Evolutionary conservation across 1,284 basidiomycete genomes (phyloP), one percentile per base, ranked within the genome.

Genomic region (Ganoderma multipileum): DNA sequence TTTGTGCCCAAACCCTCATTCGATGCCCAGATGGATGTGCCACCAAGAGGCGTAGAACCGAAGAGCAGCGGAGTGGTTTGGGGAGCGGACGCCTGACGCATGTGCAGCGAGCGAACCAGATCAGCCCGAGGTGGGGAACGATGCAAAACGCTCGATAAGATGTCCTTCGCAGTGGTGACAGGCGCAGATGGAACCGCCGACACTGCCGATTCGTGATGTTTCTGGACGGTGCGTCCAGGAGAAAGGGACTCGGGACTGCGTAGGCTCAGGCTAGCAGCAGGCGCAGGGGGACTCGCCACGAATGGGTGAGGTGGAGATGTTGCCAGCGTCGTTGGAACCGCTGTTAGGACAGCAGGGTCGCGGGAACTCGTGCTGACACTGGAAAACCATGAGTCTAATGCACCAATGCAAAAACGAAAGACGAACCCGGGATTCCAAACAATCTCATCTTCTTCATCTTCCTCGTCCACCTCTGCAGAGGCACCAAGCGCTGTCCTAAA

Each of bases 401-500:
- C 30, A 57, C 28, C 30, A 8, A 7, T 47, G 20, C 44, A 26
- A n/a, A 47, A 28, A 12, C 14, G 23, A 18, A 23, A 55, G 12
- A 69, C 80, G 47, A 67, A 89, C 89, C 87, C 85, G 55, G 86
- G 88, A 76, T 89, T 82, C 84, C 85, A 92, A 47, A 93, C 85
- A 71, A 90, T 90, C 74, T 89, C 83, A 11, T 86, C 83, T n/a
- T 89, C 86, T 2, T 89, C 87, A 28, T 86, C 85, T 61, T 82
- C 86, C n/a, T 86, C 84, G 11, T 81, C 78, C 33, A 81, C 81
- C 55, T 80, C 81, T 0, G 79, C 79, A 8, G 83, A 79, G 28
- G 82, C 83, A 54, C 83, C 84, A 33, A 90, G 76, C 2, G 83
- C 87, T 64, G 89, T 83, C 36, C 91, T 80, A 83, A 97, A 95